These are phyloP conservation scores for Pigoraptor vietnamica DNA, from an alignment of 78 protist genomes.

Conservation along the genomic window DNA sequence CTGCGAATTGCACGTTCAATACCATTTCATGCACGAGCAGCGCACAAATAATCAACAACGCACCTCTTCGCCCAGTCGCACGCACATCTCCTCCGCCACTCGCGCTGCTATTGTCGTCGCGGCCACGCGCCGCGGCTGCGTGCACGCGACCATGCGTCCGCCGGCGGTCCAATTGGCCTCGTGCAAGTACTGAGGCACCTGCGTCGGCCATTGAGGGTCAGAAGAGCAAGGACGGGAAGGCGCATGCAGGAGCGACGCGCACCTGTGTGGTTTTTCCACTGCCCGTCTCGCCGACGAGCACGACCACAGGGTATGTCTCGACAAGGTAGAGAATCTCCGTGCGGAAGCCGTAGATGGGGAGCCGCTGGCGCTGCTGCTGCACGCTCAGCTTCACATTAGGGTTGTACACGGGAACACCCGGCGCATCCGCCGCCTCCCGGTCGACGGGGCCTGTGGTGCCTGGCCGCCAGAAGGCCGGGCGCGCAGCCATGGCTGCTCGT, in stretches of 20 bases:
- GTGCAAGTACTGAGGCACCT: constrained; percentile 92
- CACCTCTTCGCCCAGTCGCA: background rate
- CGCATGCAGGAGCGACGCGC: no score
- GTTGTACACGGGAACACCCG: constrained; percentile 3
- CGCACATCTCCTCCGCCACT: constrained; percentile 76
- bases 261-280: constrained; percentile 87
- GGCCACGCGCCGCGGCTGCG: constrained; percentile 87
- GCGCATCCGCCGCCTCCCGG: background rate
- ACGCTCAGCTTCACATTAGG: constrained; percentile 44
- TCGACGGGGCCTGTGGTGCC: background rate
- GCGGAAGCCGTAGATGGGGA: constrained; percentile 82
- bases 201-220: constrained; percentile 19
- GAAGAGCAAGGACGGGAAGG: background rate
- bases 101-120: constrained; percentile 76
- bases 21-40: background rate
- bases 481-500: background rate
- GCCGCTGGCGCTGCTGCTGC: constrained; percentile 78
- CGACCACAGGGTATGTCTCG: constrained; percentile 31
- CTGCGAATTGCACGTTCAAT: background rate
- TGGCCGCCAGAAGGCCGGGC: background rate
- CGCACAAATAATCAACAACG: background rate
- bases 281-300: constrained; percentile 92
- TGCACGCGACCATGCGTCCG: constrained; percentile 50
- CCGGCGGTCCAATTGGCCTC: constrained; percentile 85
- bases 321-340: constrained; percentile 46